Evolutionary conservation across 2,329 filamentous ascomycete species (phyloP).

Genomic region (Zopfia rhizophila): DNA sequence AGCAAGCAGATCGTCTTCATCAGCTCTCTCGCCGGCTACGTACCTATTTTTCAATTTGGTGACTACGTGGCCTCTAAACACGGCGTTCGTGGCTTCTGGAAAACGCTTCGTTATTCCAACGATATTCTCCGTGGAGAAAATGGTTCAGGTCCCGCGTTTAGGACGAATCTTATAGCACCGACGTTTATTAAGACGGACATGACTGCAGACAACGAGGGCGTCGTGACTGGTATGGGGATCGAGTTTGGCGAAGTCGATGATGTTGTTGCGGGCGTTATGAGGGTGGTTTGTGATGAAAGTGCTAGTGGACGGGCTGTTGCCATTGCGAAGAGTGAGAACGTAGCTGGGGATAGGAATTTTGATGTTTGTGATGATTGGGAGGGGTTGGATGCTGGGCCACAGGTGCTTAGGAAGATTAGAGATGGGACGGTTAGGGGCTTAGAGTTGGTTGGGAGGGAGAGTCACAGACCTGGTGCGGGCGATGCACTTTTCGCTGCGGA

Average conservation of each 20-base stretch:
- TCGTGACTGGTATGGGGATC: constrained; percentile 11
- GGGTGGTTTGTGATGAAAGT: constrained; percentile 25
- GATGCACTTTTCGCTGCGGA: no score
- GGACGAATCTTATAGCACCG: constrained; percentile 31
- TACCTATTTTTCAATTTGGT: constrained; percentile 12
- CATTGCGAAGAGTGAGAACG: constrained; percentile 15
- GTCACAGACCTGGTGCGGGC: no score
- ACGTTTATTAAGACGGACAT: constrained; percentile 25
- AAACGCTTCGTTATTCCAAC: constrained; percentile 15
- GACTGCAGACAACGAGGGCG: constrained; percentile 11
- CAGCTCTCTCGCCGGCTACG: constrained; percentile 27
- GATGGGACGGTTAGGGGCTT: no score
- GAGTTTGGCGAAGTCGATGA: constrained; percentile 25
- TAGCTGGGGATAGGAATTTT: constrained; percentile 25
- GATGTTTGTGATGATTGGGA: constrained; percentile 30
- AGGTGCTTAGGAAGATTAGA: constrained; percentile 10
- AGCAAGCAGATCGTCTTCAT: constrained; percentile 32
- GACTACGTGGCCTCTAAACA: constrained; percentile 29
- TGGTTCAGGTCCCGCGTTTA: constrained; percentile 8
- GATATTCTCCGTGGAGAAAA: constrained; percentile 10
- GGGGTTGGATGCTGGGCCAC: constrained; percentile 17
- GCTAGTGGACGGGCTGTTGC: constrained; percentile 23
- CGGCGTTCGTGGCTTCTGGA: constrained; percentile 30
- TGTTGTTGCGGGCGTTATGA: constrained; percentile 24
- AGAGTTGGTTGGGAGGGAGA: no score